These are phyloP conservation scores for Bruguiera sexangula DNA, from an alignment of 345 rosid species.

Conservation along the genomic window DNA sequence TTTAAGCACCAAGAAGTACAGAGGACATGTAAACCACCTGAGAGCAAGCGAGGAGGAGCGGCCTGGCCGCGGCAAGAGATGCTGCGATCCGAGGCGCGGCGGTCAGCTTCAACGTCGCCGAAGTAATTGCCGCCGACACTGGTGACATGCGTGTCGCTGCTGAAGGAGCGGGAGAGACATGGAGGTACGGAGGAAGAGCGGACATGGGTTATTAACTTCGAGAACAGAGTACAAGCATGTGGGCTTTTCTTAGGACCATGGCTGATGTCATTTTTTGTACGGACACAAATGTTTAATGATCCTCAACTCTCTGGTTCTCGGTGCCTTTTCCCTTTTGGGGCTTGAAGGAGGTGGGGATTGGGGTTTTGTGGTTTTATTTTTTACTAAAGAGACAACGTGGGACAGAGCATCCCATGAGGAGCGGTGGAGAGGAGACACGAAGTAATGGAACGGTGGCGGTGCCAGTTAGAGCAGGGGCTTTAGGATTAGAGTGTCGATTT, in stretches of 20 bases:
- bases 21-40: constrained; percentile 22
- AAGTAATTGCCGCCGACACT: constrained; percentile 21
- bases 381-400: no score
- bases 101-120: constrained; percentile 18
- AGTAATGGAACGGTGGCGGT: neutral
- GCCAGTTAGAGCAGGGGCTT: neutral
- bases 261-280: constrained; percentile 34
- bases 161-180: constrained; percentile 31
- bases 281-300: no score
- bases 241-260: constrained; percentile 5
- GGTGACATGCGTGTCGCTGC: constrained; percentile 31
- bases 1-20: no score
- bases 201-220: constrained; percentile 20
- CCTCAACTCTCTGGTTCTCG: neutral
- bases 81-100: constrained; percentile 17
- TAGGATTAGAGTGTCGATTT: neutral
- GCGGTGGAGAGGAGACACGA: neutral
- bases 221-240: neutral
- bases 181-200: constrained; percentile 24
- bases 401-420: neutral
- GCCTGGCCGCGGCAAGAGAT: constrained; percentile 20
- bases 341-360: neutral
- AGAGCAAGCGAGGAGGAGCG: constrained; percentile 11
- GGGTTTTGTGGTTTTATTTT: no score
- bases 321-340: no score